phyloP scores from a whole-genome alignment of 1,284 basidiomycete genomes.

The Melanopsichium pennsylvanicum region DNA sequence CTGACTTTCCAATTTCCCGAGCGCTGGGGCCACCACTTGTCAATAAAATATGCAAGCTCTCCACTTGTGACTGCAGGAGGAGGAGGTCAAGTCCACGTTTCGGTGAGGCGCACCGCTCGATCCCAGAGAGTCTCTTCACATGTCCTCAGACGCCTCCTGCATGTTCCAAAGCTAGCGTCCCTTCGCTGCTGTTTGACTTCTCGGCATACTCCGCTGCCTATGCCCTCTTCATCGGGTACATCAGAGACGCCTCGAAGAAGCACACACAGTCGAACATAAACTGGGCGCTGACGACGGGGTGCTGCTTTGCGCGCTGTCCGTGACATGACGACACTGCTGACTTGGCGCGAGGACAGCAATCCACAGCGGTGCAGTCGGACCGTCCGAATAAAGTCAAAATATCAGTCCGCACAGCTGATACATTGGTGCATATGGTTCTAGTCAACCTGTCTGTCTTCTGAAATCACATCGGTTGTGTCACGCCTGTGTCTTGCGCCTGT shows the following conservation, averaged over 20 bases:
- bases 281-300: no score
- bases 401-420: not conserved
- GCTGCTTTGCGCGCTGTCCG: not conserved
- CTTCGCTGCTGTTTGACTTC: no score
- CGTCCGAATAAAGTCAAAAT: not conserved
- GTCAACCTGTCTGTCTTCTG: not conserved
- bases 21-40: not conserved
- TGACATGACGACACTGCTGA: not conserved
- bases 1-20: no score
- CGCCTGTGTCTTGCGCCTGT: not conserved
- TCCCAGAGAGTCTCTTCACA: not conserved
- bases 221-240: no score
- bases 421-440: slow-evolving; percentile 2
- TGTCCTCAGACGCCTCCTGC: slow-evolving; percentile 4
- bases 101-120: not conserved
- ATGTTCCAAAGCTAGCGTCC: no score
- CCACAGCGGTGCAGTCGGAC: no score
- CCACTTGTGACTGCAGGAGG: not conserved
- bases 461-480: slow-evolving; percentile 1
- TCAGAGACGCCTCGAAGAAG: no score
- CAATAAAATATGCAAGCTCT: no score
- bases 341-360: no score
- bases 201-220: no score
- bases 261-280: no score
- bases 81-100: not conserved